Evolutionary conservation across 1,284 basidiomycete genomes (phyloP).

Genomic region (Cryptococcus floricola): DNA sequence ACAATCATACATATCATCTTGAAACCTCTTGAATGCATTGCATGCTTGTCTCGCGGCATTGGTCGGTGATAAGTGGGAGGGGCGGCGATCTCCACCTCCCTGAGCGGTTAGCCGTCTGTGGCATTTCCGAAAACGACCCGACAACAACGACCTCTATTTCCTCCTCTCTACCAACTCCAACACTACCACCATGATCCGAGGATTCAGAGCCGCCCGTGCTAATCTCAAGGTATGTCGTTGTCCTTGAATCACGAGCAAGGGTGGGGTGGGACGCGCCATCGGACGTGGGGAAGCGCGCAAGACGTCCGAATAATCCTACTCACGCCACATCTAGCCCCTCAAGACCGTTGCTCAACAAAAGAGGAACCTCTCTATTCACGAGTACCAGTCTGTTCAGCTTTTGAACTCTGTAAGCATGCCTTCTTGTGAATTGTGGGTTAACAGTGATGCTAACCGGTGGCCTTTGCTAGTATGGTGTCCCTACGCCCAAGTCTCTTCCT

Average conservation of each 20-base stretch:
- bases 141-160: not conserved
- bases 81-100: too few relatives aligned
- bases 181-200: slow-evolving; percentile 11
- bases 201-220: slow-evolving; percentile 14
- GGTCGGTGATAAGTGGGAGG: too few relatives aligned
- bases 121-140: not conserved
- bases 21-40: too few relatives aligned
- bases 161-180: not conserved
- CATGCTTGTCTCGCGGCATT: too few relatives aligned
- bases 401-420: slow-evolving; percentile 72
- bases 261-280: not conserved
- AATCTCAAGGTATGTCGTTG: slow-evolving; percentile 8
- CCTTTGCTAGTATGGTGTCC: slow-evolving; percentile 82
- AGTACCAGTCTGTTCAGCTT: slow-evolving; percentile 93
- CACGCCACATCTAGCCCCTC: slow-evolving; percentile 8
- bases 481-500: slow-evolving; percentile 86
- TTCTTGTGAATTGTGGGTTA: not conserved
- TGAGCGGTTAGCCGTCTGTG: not conserved
- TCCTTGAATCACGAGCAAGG: not conserved
- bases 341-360: slow-evolving; percentile 23
- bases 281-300: too few relatives aligned
- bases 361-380: slow-evolving; percentile 94
- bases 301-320: not conserved
- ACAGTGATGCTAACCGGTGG: not conserved
- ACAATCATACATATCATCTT: too few relatives aligned